phyloP scores from a whole-genome alignment of 441 rosid species.

The Pelargonium australe region DNA sequence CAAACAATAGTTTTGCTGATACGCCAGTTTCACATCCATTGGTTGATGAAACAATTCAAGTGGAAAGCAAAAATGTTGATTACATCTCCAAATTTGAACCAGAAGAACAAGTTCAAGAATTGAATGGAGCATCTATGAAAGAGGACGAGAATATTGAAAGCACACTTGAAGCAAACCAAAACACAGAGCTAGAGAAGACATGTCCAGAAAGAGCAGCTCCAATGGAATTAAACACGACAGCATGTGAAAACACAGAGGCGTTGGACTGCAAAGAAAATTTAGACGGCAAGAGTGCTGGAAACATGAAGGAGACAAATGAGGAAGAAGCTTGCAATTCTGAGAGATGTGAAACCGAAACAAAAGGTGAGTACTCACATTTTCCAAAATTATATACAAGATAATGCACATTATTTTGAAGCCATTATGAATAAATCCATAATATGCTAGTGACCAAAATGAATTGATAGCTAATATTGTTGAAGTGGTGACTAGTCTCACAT shows the following conservation, averaged over 20 bases:
- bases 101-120: slow-evolving; percentile 27
- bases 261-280: slow-evolving; percentile 18
- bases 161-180: slow-evolving; percentile 19
- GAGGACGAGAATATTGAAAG: slow-evolving; percentile 22
- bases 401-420: neutral
- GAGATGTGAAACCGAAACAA: slow-evolving; percentile 10
- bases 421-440: neutral
- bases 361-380: slow-evolving; percentile 21
- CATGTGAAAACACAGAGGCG: slow-evolving; percentile 19
- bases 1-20: slow-evolving; percentile 17
- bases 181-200: slow-evolving; percentile 15
- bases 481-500: too few relatives aligned
- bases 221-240: slow-evolving; percentile 20
- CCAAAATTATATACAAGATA: neutral
- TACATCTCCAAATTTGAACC: slow-evolving; percentile 18
- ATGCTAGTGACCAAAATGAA: neutral
- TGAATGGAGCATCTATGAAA: slow-evolving; percentile 9
- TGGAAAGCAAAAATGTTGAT: slow-evolving; percentile 10
- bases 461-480: neutral
- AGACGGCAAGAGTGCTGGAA: slow-evolving; percentile 13
- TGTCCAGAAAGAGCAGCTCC: slow-evolving; percentile 11
- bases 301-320: slow-evolving; percentile 15
- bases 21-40: slow-evolving; percentile 7
- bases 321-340: slow-evolving; percentile 22
- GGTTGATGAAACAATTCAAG: slow-evolving; percentile 17